These are phyloP conservation scores for Penicillium macrosclerotiorum DNA, from an alignment of 495 filamentous ascomycete species.

Conservation along the genomic window DNA sequence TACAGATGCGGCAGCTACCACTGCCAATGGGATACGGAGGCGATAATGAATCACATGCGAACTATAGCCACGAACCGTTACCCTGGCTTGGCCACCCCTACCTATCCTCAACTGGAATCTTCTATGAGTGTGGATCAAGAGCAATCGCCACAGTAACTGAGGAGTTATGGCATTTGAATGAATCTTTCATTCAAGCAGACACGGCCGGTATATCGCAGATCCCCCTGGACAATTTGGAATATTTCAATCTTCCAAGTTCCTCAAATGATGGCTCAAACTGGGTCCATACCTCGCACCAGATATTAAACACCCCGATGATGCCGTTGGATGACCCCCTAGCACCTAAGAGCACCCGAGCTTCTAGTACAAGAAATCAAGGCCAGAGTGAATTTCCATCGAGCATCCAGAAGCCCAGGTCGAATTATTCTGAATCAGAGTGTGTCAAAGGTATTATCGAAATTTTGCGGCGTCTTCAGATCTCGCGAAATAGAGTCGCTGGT, in stretches of 20 bases:
- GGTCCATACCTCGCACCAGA: background rate
- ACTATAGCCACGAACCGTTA: background rate
- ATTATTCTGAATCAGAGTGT: slow-evolving; percentile 4
- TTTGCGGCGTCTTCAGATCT: background rate
- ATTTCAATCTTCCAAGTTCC: background rate
- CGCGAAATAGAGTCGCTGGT: background rate
- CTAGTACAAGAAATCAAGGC: background rate
- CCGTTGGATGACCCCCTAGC: background rate
- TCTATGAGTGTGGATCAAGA: too few species aligned
- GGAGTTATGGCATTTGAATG: background rate
- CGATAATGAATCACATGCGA: too few species aligned
- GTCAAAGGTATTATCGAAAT: slow-evolving; percentile 3
- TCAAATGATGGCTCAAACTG: background rate
- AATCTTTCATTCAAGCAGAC: background rate
- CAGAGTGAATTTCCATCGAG: background rate
- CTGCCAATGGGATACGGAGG: background rate
- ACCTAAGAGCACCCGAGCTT: background rate
- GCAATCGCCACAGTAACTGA: too few species aligned
- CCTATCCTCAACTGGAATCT: too few species aligned
- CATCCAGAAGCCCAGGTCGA: background rate
- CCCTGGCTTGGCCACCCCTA: slow-evolving; percentile 6
- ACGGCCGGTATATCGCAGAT: background rate
- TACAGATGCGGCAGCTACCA: too few species aligned
- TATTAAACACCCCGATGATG: background rate
- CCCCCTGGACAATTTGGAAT: background rate